Percentiles rank a stretch among this genome's conserved stretches.
Conservation (phyloP, 345 rosid species). For the Acer campestre region DNA sequence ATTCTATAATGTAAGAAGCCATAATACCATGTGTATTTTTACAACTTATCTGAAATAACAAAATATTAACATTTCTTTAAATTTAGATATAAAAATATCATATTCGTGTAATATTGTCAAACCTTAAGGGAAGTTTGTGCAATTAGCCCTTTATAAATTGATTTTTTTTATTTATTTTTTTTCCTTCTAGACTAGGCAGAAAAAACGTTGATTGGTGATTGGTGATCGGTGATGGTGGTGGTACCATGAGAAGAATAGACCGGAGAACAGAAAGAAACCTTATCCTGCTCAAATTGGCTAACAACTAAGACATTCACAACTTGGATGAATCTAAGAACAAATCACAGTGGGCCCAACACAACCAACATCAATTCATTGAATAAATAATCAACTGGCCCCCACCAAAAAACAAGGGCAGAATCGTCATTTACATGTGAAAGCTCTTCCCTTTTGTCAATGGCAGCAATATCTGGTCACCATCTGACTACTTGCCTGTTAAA, state of each 20-base stretch:
- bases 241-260: not conserved
- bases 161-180: too few species aligned
- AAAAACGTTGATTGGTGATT: too few species aligned
- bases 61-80: too few species aligned
- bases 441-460: not conserved
- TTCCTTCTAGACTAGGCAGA: too few species aligned
- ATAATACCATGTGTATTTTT: too few species aligned
- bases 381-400: not conserved
- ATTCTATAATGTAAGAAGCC: too few species aligned
- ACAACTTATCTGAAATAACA: too few species aligned
- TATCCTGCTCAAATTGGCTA: not conserved
- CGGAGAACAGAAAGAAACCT: not conserved
- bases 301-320: not conserved
- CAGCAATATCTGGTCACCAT: not conserved
- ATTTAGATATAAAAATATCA: too few species aligned
- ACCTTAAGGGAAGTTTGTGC: too few species aligned
- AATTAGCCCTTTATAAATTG: too few species aligned
- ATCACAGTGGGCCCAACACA: not conserved
- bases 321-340: not conserved
- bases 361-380: not conserved
- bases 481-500: not conserved
- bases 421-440: not conserved
- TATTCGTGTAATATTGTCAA: too few species aligned
- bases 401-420: not conserved
- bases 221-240: not conserved